A percentile compares a stretch with the other conserved stretches of the same genome.
phyloP scores from a whole-genome alignment of 2,329 filamentous ascomycete species.

The Elsinoe australis region DNA sequence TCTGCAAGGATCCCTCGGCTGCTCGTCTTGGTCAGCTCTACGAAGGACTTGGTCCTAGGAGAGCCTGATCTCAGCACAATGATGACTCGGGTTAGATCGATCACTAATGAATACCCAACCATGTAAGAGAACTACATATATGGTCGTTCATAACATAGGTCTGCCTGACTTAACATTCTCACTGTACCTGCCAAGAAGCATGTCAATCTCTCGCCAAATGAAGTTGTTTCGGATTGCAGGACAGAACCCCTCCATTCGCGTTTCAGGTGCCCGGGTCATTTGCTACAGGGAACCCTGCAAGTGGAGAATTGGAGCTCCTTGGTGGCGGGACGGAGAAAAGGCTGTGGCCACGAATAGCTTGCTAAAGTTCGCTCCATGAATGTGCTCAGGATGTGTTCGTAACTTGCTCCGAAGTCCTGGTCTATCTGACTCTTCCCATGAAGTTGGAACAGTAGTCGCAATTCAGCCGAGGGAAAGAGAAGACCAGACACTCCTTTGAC shows the following conservation, averaged over 20 bases:
- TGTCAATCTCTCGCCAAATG: slow-evolving; percentile 14
- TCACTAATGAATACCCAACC: too few species aligned
- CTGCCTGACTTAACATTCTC: background rate
- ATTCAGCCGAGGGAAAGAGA: background rate
- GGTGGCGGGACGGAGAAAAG: slow-evolving; percentile 3
- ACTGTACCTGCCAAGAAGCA: slow-evolving; percentile 10
- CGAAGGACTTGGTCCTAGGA: too few species aligned
- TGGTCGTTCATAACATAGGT: too few species aligned
- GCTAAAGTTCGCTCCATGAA: slow-evolving; percentile 1
- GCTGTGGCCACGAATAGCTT: slow-evolving; percentile 9
- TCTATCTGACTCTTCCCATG: too few species aligned
- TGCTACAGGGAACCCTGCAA: slow-evolving; percentile 5
- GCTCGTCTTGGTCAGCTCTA: too few species aligned
- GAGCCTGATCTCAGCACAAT: too few species aligned
- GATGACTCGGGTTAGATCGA: too few species aligned
- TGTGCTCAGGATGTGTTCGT: background rate
- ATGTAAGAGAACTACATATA: too few species aligned
- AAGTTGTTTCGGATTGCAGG: slow-evolving; percentile 6
- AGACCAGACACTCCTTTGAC: background rate
- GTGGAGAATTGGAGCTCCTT: slow-evolving; percentile 8
- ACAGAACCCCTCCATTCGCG: slow-evolving; percentile 5
- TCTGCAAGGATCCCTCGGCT: too few species aligned
- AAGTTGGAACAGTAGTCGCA: too few species aligned
- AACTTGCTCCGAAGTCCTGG: background rate
- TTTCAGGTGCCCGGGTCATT: slow-evolving; percentile 12